These are phyloP conservation scores for Leccinum barrowsii DNA, from an alignment of 768 basidiomycete genomes.

Conservation along the genomic window DNA sequence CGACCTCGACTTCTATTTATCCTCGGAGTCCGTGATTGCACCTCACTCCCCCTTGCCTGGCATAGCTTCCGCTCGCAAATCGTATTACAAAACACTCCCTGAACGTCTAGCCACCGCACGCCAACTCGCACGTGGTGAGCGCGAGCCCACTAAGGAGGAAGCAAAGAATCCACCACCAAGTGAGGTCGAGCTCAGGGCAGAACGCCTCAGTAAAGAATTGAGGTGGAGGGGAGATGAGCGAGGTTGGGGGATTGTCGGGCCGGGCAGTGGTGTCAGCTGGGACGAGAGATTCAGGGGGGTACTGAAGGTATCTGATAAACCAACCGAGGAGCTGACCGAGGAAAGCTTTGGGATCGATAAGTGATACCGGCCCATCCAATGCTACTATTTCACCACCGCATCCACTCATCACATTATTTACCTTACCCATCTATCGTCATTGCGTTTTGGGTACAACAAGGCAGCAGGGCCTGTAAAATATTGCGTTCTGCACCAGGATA, in stretches of 20 bases:
- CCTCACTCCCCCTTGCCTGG: constrained; percentile 56
- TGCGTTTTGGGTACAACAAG: not conserved
- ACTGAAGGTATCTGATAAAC: constrained; percentile 52
- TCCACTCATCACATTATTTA: not conserved
- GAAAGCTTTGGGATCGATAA: not conserved
- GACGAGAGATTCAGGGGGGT: constrained; percentile 64
- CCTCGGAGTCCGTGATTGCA: constrained; percentile 67
- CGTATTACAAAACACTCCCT: constrained; percentile 73
- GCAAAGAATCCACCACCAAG: constrained; percentile 71
- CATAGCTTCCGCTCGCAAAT: constrained; percentile 64
- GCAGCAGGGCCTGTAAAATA: not conserved
- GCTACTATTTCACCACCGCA: not conserved
- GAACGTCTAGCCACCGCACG: constrained; percentile 68
- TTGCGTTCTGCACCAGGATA: not conserved
- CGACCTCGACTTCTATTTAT: constrained; percentile 76
- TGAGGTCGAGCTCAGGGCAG: constrained; percentile 84
- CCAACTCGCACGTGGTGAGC: constrained; percentile 64
- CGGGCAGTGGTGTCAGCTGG: constrained; percentile 66
- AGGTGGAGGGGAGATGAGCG: constrained; percentile 77
- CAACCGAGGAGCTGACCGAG: constrained; percentile 30
- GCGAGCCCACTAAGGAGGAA: constrained; percentile 89
- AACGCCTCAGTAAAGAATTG: constrained; percentile 85
- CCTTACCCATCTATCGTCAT: not conserved
- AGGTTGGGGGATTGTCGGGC: constrained; percentile 77
- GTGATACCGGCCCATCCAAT: not conserved